Evolutionary conservation across 768 basidiomycete genomes (phyloP).

Genomic region (Pleurotus cornucopiae): DNA sequence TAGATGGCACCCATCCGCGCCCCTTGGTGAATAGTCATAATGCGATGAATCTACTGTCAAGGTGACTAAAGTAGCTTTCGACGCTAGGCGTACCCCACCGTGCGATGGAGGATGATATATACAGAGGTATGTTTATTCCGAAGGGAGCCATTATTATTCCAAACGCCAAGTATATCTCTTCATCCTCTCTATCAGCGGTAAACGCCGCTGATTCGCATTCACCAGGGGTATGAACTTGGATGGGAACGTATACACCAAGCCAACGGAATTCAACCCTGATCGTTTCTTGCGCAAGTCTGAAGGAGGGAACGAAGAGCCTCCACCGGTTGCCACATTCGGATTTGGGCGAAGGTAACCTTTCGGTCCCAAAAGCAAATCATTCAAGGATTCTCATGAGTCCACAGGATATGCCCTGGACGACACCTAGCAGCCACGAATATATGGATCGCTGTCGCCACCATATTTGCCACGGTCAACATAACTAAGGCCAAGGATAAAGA

Average conservation of each 20-base stretch:
- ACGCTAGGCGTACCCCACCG: slow-evolving; percentile 14
- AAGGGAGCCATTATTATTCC: slow-evolving; percentile 8
- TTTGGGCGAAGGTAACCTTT: slow-evolving; percentile 12
- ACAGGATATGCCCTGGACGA: slow-evolving; percentile 50
- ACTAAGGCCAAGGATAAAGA: slow-evolving; percentile 32
- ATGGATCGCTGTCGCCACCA: slow-evolving; percentile 40
- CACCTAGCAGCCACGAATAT: slow-evolving; percentile 44
- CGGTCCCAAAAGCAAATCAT: too few relatives aligned
- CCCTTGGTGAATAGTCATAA: slow-evolving; percentile 10
- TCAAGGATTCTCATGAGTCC: too few relatives aligned
- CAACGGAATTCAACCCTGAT: slow-evolving; percentile 20
- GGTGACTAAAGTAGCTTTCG: too few relatives aligned
- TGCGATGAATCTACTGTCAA: not conserved
- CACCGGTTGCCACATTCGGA: slow-evolving; percentile 20
- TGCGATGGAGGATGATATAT: slow-evolving; percentile 20
- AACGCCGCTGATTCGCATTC: not conserved
- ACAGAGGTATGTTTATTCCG: slow-evolving; percentile 24
- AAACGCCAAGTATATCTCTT: not conserved
- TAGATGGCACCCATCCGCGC: slow-evolving; percentile 16
- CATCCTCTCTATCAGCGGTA: not conserved
- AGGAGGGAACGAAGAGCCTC: slow-evolving; percentile 20
- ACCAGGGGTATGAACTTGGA: slow-evolving; percentile 22
- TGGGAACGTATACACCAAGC: slow-evolving; percentile 18
- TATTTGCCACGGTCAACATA: slow-evolving; percentile 45
- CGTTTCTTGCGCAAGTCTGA: slow-evolving; percentile 18